These are phyloP conservation scores for Sporobolomyces pararoseus DNA, from an alignment of 768 basidiomycete genomes.

Conservation along the genomic window DNA sequence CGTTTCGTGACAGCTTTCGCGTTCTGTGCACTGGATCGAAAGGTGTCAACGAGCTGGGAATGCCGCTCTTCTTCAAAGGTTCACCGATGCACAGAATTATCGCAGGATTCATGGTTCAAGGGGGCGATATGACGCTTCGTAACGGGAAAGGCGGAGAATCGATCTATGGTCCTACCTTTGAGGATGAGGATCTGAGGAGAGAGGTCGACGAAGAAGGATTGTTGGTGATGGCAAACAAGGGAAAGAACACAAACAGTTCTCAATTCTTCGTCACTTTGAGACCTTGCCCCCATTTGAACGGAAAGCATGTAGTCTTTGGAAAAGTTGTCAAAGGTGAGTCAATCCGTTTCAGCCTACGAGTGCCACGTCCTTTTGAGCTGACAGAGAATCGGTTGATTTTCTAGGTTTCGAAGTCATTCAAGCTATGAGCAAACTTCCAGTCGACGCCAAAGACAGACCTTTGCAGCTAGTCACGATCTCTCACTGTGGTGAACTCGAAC, in stretches of 20 bases:
- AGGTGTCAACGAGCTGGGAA: constrained; percentile 64
- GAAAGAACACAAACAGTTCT: constrained; percentile 67
- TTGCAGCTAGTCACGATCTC: constrained; percentile 62
- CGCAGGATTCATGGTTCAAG: constrained; percentile 49
- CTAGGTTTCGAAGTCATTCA: constrained; percentile 55
- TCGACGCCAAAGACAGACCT: constrained; percentile 73
- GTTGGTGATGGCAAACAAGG: constrained; percentile 85
- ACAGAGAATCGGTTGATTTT: not conserved
- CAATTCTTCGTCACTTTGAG: constrained; percentile 81
- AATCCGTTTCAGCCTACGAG: not conserved
- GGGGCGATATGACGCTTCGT: constrained; percentile 68
- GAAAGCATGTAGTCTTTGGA: constrained; percentile 54
- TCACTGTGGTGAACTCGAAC: constrained; percentile 75
- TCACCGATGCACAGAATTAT: constrained; percentile 65
- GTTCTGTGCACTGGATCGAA: constrained; percentile 81
- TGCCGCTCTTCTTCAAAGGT: constrained; percentile 77
- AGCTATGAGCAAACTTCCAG: constrained; percentile 61
- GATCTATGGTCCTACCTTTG: constrained; percentile 70
- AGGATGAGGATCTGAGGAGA: constrained; percentile 68
- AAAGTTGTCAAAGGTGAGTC: constrained; percentile 51
- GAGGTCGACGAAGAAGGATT: constrained; percentile 66
- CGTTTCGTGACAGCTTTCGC: constrained; percentile 79
- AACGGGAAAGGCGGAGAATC: constrained; percentile 78
- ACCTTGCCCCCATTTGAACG: constrained; percentile 61
- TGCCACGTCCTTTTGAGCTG: not conserved